These are phyloP conservation scores for Sporothrix brunneoviolacea DNA, from an alignment of 2,329 filamentous ascomycete species.

Conservation along the genomic window DNA sequence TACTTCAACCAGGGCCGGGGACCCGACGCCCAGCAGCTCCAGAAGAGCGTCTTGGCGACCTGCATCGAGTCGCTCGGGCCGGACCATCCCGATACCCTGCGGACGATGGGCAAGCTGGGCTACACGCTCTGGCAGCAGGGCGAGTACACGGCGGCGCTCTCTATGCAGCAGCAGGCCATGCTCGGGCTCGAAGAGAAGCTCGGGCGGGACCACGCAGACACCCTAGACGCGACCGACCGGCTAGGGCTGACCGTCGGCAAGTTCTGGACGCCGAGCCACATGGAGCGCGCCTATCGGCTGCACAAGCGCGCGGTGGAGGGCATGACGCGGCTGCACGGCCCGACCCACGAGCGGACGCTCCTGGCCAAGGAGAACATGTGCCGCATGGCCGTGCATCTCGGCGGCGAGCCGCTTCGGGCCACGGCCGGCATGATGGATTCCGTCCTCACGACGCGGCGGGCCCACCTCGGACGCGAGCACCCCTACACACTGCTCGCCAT, in stretches of 20 bases:
- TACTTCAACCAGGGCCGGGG: conserved; percentile 1
- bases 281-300: not conserved
- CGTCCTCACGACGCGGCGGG: not conserved
- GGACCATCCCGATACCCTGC: not conserved
- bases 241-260: not conserved
- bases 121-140: not conserved
- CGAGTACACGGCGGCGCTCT: not conserved
- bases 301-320: not conserved
- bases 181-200: not conserved
- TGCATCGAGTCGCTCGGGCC: not conserved
- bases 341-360: not conserved
- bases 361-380: conserved; percentile 4
- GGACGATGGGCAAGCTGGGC: not conserved
- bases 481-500: conserved; percentile 1
- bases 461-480: not conserved
- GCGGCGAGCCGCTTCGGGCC: not conserved
- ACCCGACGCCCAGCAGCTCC: not conserved
- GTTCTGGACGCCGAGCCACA: not conserved
- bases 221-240: not conserved
- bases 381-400: not conserved
- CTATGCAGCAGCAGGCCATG: not conserved
- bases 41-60: not conserved
- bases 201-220: not conserved
- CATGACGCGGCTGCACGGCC: not conserved
- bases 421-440: not conserved